Percentiles rank a stretch among this genome's conserved stretches.
Evolutionary conservation across 805 yeast species (phyloP).

Genomic region (Candida vartiovaarae): DNA sequence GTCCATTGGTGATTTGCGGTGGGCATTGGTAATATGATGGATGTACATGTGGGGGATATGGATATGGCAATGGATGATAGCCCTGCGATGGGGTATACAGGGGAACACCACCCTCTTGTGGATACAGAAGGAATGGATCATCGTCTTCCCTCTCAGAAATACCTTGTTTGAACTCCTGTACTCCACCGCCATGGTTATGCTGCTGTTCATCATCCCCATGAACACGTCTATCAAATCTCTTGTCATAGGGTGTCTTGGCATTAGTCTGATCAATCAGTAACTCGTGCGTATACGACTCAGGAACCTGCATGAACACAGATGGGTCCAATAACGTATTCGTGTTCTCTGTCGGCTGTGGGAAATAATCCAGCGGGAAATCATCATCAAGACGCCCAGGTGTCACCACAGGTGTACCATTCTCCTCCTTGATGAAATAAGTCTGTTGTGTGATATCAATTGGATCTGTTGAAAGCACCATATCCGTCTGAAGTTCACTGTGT

Average conservation of each 20-base stretch:
- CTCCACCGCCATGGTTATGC: conserved; percentile 1
- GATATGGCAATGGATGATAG: background rate
- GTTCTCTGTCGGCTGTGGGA: conserved; percentile 32
- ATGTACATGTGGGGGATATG: background rate
- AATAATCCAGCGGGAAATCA: conserved; percentile 68
- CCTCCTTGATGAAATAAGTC: conserved; percentile 18
- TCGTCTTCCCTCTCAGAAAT: background rate
- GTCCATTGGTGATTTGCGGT: conserved; percentile 21
- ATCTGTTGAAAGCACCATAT: background rate
- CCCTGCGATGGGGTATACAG: no score
- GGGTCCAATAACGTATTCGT: conserved; percentile 18
- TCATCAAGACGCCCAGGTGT: conserved; percentile 28
- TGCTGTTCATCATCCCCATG: conserved; percentile 2
- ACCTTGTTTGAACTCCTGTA: no score
- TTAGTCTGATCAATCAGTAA: conserved; percentile 45
- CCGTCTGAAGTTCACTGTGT: background rate
- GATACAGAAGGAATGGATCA: conserved; percentile 2
- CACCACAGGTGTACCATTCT: conserved; percentile 16
- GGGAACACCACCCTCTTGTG: no score
- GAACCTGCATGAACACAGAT: conserved; percentile 28
- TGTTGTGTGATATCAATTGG: conserved; percentile 6
- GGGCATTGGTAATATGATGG: conserved; percentile 4
- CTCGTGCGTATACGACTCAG: conserved; percentile 33
- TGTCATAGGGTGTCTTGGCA: conserved; percentile 31
- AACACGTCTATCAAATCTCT: conserved; percentile 10